phyloP scores from a whole-genome alignment of 106 monocot species.

The Acorus calamus region DNA sequence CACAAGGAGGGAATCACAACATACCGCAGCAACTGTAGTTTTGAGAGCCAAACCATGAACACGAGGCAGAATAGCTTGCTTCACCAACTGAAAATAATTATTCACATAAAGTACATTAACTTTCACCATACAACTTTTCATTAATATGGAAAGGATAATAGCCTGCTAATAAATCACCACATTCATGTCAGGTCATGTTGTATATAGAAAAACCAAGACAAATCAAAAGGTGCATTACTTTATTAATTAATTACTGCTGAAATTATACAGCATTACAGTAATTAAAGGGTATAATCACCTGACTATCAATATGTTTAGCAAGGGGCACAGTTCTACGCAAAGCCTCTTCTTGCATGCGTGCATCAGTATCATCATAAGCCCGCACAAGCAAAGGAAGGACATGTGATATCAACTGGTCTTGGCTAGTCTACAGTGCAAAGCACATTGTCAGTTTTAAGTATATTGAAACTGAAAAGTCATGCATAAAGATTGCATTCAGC shows the following conservation, averaged over 20 bases:
- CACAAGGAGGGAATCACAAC: conserved; percentile 7
- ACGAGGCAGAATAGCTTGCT: conserved; percentile 79
- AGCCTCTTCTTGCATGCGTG: conserved; percentile 91
- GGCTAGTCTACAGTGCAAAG: conserved; percentile 40
- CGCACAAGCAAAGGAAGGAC: conserved; percentile 79
- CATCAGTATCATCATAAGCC: conserved; percentile 88
- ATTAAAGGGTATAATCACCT: conserved; percentile 29
- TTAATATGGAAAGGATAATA: no score
- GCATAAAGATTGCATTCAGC: no score
- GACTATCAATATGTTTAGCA: conserved; percentile 68
- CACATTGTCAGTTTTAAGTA: no score
- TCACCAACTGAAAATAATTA: conserved; percentile 59
- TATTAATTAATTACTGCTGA: no score
- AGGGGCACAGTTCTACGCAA: conserved; percentile 69
- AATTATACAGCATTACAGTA: background rate
- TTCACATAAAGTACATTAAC: background rate
- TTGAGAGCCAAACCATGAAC: conserved; percentile 88
- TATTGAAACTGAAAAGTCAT: no score
- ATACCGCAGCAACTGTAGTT: conserved; percentile 93
- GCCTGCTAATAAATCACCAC: no score
- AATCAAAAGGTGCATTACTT: no score
- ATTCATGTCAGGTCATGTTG: no score
- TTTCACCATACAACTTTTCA: no score
- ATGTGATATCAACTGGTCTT: conserved; percentile 51
- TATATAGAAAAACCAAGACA: no score